Base-by-base conservation (phyloP, 148 eudicot species). In the Camellia japonica region DNA sequence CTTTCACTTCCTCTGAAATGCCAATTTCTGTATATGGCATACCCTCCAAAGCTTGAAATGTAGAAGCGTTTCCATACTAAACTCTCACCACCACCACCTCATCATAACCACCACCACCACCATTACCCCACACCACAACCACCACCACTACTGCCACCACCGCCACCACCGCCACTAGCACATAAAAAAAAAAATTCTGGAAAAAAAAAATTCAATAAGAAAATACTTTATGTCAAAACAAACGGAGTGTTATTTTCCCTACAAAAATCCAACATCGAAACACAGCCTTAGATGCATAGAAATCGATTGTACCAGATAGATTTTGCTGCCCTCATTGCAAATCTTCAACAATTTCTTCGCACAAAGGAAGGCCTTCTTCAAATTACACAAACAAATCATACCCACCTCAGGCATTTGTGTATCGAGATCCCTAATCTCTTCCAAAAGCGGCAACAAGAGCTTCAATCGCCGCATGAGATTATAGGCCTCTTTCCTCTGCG, bases 1-100 rank as follows among this genome's bases (percentile, higher is more conserved):
- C 94, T 85, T 81, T 89, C 44, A 88, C 93, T 86, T 93, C 91
- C 38, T 92, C 90, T 0, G 98, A 89, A 42, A 93, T 86, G 20
- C 85, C 88, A 52, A 93, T 81, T 69, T 90, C 90, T 18, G 82
- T 87, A 60, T 85, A 92, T 4, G 98, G 95, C 82, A 93, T 87
- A 0, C 80, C 91, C 46, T 87, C 90, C 79, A 93, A 55, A 62
- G 93, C 87, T 76, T 86, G 30, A 30, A 30, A 30, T 30, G 30
- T 30, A 30, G 30, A 30, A 30, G 30, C 30, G 1, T 30, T 30
- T 30, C 0, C 30, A 30, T 0, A 30, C 30, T 30, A 30, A 0
- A 30, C 30, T 30, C 1, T 30, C 30, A 30, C 30, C 30, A 30
- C 30, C 30, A 30, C 30, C 30, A 30, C 30, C 30, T 23, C 23